Percentiles rank a stretch among this genome's conserved stretches.
Conservation (phyloP, 2,329 filamentous ascomycete species). For the Penicillium sp. region DNA sequence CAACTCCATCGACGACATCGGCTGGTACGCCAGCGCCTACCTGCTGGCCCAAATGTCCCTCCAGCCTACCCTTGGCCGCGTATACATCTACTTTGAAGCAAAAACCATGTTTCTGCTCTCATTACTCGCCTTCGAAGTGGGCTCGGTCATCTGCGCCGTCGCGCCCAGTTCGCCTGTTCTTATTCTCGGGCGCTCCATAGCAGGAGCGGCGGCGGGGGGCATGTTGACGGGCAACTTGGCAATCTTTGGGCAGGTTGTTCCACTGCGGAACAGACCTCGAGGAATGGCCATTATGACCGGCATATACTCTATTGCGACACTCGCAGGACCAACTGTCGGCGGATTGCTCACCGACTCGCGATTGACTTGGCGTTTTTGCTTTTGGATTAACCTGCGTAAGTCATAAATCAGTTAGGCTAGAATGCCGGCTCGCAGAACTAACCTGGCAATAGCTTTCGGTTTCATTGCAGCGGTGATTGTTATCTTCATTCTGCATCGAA, state of each 20-base stretch:
- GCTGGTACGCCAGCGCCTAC: conserved; percentile 2
- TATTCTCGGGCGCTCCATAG: neutral
- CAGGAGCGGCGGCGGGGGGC: neutral
- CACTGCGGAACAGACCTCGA: neutral
- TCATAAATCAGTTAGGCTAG: neutral
- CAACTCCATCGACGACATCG: conserved; percentile 1
- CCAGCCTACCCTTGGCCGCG: neutral
- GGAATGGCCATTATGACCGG: conserved; percentile 3
- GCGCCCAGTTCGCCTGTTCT: neutral
- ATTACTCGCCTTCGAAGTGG: neutral
- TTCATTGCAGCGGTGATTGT: conserved; percentile 3
- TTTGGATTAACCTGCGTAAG: conserved; percentile 4
- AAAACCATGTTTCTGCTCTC: neutral
- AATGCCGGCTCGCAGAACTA: neutral
- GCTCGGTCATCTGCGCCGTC: conserved; percentile 1
- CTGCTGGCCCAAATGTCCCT: conserved; percentile 1
- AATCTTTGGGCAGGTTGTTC: conserved; percentile 1
- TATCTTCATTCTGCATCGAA: neutral
- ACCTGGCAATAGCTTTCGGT: neutral
- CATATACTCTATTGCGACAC: neutral
- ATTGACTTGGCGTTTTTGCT: conserved; percentile 3
- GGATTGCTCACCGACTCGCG: neutral
- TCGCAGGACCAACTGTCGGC: neutral
- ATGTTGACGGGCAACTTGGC: conserved; percentile 3
- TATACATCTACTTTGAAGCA: conserved; percentile 3